Percentiles rank a stretch among this genome's conserved stretches.
Evolutionary conservation across 139 green algal species (phyloP).

Genomic region (Edaphochlamys debaryana): DNA sequence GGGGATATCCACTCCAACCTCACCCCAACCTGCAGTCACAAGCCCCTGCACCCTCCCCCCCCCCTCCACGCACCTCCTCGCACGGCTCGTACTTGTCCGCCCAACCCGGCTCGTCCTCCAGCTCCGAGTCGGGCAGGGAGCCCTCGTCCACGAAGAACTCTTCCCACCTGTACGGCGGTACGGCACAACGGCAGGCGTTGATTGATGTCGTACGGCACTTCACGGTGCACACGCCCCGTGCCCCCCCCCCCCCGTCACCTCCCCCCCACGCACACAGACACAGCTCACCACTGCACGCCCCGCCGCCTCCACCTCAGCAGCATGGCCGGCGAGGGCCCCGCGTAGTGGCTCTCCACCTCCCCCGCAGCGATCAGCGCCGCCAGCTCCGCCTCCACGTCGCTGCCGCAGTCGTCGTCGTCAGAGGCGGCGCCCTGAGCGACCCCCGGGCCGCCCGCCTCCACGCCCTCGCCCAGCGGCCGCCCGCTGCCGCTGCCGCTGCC

Average conservation of each 20-base stretch:
- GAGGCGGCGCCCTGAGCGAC: too few relatives aligned
- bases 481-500: neutral
- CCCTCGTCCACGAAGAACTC: slow-evolving; percentile 30
- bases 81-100: slow-evolving; percentile 17
- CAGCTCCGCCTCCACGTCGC: neutral
- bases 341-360: slow-evolving; percentile 29
- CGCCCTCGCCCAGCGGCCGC: neutral
- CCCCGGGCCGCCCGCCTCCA: neutral
- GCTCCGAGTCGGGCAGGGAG: slow-evolving; percentile 7
- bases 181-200: too few relatives aligned
- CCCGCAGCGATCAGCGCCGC: slow-evolving; percentile 8
- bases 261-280: too few relatives aligned
- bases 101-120: slow-evolving; percentile 26
- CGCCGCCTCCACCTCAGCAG: slow-evolving; percentile 28
- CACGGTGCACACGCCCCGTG: too few relatives aligned
- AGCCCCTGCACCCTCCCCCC: too few relatives aligned
- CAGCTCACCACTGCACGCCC: slow-evolving; percentile 18
- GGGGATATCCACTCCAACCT: too few relatives aligned
- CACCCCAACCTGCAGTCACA: too few relatives aligned
- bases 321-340: neutral
- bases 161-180: slow-evolving; percentile 43
- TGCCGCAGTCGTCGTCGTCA: slow-evolving; percentile 8
- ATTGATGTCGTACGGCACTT: too few relatives aligned
- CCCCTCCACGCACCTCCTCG: slow-evolving; percentile 38
- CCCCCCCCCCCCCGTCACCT: too few relatives aligned